These are phyloP conservation scores for Aspergillus candidus DNA, from an alignment of 2,329 filamentous ascomycete species.

Conservation along the genomic window DNA sequence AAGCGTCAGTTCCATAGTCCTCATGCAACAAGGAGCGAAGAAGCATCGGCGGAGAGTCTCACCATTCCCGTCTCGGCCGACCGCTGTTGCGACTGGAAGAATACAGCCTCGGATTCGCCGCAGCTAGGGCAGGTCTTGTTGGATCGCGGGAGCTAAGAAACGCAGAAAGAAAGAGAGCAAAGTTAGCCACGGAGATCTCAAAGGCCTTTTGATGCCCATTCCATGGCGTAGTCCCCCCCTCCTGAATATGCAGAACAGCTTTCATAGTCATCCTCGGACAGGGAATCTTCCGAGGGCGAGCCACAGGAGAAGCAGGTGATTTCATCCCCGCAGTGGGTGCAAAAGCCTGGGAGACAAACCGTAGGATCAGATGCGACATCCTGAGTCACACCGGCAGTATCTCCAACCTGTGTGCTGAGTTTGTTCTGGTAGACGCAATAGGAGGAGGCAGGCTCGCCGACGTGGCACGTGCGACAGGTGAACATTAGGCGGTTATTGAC, in stretches of 20 bases:
- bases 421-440: constrained; percentile 95
- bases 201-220: constrained; percentile 4
- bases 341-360: constrained; percentile 66
- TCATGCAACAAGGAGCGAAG: not conserved
- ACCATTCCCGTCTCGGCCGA: constrained; percentile 98
- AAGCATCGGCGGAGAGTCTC: constrained; percentile 35
- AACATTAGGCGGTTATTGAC: constrained; percentile 80
- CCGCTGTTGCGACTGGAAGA: constrained; percentile 98
- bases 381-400: constrained; percentile 94
- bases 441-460: constrained; percentile 76
- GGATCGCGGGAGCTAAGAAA: constrained; percentile 74
- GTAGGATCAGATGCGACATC: constrained; percentile 97
- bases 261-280: constrained; percentile 13
- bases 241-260: constrained; percentile 8
- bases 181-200: constrained; percentile 29
- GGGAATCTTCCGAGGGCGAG: constrained; percentile 22
- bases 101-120: constrained; percentile 83
- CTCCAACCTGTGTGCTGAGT: constrained; percentile 82
- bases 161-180: constrained; percentile 11
- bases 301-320: constrained; percentile 51
- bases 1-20: constrained; percentile 13
- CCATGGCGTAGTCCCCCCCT: constrained; percentile 6
- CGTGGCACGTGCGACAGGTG: constrained; percentile 91
- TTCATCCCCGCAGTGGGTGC: constrained; percentile 54
- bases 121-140: constrained; percentile 82